Evolutionary conservation across 140 eudicot species (phyloP), one percentile per base, ranked within the genome.

Genomic region (Bidens hawaiensis): DNA sequence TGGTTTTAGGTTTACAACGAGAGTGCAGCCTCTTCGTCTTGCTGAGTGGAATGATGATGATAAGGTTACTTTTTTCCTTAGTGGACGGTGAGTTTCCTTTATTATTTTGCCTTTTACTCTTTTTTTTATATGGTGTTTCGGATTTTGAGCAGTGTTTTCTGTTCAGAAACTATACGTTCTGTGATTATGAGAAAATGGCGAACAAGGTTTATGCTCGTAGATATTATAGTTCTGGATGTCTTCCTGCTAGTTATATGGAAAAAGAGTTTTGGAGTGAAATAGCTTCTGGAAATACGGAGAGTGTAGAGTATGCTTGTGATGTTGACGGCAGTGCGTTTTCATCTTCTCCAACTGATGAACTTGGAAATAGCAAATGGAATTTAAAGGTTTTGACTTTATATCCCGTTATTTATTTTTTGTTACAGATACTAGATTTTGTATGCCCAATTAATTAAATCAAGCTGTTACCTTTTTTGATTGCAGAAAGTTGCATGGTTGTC

Each of bases 301-400:
- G 86, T 66, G 97, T 88, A 30, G 99, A 94, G 75, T 94, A 94
- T 81, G 99, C 99, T 22, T 94, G 95, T 61, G 99, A 94, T 79
- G 99, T 94, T 81, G 99, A 94, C 72, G 99, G 99, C 62, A 94
- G 99, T 77, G 99, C 99, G 24, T 94, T 94, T 81, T 94, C 99
- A 51, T 88, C 97, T 67, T 85, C 94, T 70, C 79, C 90, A 18
- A 50, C 33, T 41, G 99, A 94, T 70, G 90, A 78, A 55, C 95
- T 94, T 71, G 99, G 99, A 59, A 85, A 82, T 59, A 94, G 97
- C 94, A 94, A 81, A 71, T 94, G 97, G 97, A 94, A 94, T 71
- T 63, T 94, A 53, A 88, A 94, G 99, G 99, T 94, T 26, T 70
- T 51, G 19, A 56, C 67, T 42, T 24, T n/a, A 50, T 47, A 19